These are phyloP conservation scores for Globisporangium lucens DNA, from an alignment of 352 stramenopile genomes.

Conservation along the genomic window DNA sequence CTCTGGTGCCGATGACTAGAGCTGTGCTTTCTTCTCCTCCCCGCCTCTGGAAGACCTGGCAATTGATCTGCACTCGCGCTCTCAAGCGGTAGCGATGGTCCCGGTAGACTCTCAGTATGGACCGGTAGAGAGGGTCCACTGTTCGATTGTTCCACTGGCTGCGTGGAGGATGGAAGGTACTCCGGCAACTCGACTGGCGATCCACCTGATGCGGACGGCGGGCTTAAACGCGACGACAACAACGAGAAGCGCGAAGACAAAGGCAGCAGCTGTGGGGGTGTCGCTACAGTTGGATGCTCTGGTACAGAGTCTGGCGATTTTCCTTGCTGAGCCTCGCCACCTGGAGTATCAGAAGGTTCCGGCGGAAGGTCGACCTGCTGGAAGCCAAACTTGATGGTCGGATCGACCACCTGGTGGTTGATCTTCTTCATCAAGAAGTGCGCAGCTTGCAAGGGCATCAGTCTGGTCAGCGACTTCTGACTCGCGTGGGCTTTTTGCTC, in stretches of 20 bases:
- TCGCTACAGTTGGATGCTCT: not conserved
- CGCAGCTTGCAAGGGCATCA: not conserved
- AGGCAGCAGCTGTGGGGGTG: not conserved
- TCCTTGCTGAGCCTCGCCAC: too few relatives aligned
- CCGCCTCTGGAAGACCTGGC: not conserved
- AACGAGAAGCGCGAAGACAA: not conserved
- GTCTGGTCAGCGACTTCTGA: not conserved
- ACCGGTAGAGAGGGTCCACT: not conserved
- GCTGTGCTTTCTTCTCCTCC: not conserved
- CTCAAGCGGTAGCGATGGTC: not conserved
- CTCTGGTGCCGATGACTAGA: not conserved
- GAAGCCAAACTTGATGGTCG: slow-evolving; percentile 11
- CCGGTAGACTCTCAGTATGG: not conserved
- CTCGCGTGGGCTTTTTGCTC: not conserved
- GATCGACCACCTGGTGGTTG: not conserved
- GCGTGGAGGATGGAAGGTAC: not conserved
- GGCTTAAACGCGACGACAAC: not conserved
- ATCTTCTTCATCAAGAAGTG: slow-evolving; percentile 4
- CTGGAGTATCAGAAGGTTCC: not conserved
- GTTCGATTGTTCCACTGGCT: not conserved
- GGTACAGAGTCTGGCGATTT: not conserved
- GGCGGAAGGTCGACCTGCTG: not conserved
- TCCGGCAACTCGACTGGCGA: not conserved
- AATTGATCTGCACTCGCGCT: not conserved
- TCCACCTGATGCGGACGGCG: not conserved